Evolutionary conservation across 2,329 filamentous ascomycete species (phyloP), one percentile per base, ranked within the genome.

Genomic region (Capronia epimyces): DNA sequence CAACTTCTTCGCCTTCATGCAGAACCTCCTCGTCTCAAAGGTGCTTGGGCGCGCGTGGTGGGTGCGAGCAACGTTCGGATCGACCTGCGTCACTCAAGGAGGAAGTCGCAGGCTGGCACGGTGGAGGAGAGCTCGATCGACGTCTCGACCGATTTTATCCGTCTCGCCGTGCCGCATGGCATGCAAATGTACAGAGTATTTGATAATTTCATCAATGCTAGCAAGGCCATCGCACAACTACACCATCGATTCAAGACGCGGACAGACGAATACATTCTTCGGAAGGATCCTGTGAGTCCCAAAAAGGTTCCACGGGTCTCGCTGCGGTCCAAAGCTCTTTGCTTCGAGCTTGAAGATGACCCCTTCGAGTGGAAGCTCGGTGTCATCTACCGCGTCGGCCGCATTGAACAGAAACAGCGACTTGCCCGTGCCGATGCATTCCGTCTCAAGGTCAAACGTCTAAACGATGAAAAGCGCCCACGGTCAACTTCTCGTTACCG

Each of bases 351-450:
- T 29, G 93, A 98, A 69, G 93, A 98, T 66, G 91, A 93, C 43
- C 85, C 88, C 0, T 98, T 98, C 63, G 93, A 98, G 67, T 98
- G 90, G 87, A 97, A 96, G 66, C 75, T 98, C 8, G 89, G 90
- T 13, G 83, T 89, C 64, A 98, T 98, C 45, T 98, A 97, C 67
- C 83, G 91, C 25, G 82, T 88, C 40, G 93, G 94, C 0, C 77
- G 91, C 16, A 75, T 90, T 49, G 93, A 98, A 67, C 91, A 97
- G 68, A 84, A 85, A 65, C 93, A 97, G 67, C 81, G 93, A 16
- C 73, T 95, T 48, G 90, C 91, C 3, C 82, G 93, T 37, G 89
- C 95, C 66, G 89, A 95, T 58, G 91, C 91, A 0, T 97, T 94
- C 68, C 75, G 82, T 12, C 74, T 95, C 52, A 98, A 98, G 67